These are phyloP conservation scores for Podila horticola DNA, from an alignment of 192 early-diverging fungal species.

Conservation along the genomic window DNA sequence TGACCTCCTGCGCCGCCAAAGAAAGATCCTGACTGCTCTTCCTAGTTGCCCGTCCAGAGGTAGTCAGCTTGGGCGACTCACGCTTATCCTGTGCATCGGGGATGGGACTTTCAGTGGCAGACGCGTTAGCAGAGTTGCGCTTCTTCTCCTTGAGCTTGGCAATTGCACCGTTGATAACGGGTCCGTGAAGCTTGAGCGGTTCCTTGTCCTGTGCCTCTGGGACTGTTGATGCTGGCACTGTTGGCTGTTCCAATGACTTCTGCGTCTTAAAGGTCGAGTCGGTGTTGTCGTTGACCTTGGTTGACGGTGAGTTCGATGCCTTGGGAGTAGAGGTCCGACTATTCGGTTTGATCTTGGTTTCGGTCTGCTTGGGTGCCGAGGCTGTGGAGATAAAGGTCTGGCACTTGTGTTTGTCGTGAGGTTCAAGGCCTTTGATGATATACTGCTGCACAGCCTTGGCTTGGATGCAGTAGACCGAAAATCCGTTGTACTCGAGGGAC, in stretches of 20 bases:
- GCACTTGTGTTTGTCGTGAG: slow-evolving; percentile 36
- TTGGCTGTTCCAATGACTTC: neutral
- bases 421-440: slow-evolving; percentile 39
- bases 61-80: slow-evolving; percentile 18
- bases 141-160: slow-evolving; percentile 58
- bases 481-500: slow-evolving; percentile 47
- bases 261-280: slow-evolving; percentile 17
- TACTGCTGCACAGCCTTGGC: slow-evolving; percentile 59
- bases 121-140: slow-evolving; percentile 13
- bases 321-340: slow-evolving; percentile 17
- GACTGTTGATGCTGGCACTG: neutral
- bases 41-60: slow-evolving; percentile 25
- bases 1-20: neutral
- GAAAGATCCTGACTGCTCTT: slow-evolving; percentile 36
- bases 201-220: slow-evolving; percentile 39
- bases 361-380: slow-evolving; percentile 4
- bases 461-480: slow-evolving; percentile 56
- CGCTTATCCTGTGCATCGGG: slow-evolving; percentile 41
- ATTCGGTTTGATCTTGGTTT: slow-evolving; percentile 12
- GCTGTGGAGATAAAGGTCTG: slow-evolving; percentile 30
- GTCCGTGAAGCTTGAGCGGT: slow-evolving; percentile 48
- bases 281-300: slow-evolving; percentile 15
- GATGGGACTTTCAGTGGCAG: slow-evolving; percentile 7
- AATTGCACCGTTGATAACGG: slow-evolving; percentile 55
- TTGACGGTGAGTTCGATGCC: slow-evolving; percentile 14